Base-by-base conservation (phyloP, 1,284 basidiomycete genomes). In the Serendipita sp. region DNA sequence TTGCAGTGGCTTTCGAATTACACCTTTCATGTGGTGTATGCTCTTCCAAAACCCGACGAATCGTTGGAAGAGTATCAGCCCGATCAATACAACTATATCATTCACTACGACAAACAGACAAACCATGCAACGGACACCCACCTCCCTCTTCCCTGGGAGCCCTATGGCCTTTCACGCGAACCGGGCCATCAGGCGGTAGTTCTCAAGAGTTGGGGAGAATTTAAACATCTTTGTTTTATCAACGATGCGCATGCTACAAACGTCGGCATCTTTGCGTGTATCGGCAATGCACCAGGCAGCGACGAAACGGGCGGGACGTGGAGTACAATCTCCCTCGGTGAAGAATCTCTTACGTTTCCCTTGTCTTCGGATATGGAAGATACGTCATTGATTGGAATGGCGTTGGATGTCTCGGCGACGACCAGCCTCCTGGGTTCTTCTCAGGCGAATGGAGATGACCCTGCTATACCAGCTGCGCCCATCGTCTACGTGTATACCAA, bases 401-500 rank as follows among this genome's bases (percentile, higher is more conserved):
- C 82, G 44, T 69, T 84, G 12, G 90, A 93, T 69, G 69, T 91
- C 50, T 88, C 88, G 8, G 78, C 80, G 60, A 70, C 71, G 3
- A 73, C 77, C 35, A 67, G 73, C 2, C 77, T 74, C 67, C 72
- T 64, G 6, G 72, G 75, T 62, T 76, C 74, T 4, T 73, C 71
- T 2, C 70, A 75, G 12, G 77, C 77, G 0, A 80, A 80, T 1
- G 81, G 82, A 64, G 76, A 71, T 65, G 71, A 69, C 38, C 68
- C 67, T 2, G 73, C 76, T 17, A 67, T 80, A 3, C 80, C 83
- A 3, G 75, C 80, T n/a, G 78, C 79, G 6, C 90, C 90, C 0
- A 77, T 91, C 61, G 74, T 91, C 70, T 87, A 83, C 69, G 81
- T 83, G 3, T 92, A 90, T 70, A 80, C 88, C 2, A 89, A 83